A percentile compares a stretch with the other conserved stretches of the same genome.
Conservation (phyloP, 257 asterid genomes). For the Capsicum pubescens region DNA sequence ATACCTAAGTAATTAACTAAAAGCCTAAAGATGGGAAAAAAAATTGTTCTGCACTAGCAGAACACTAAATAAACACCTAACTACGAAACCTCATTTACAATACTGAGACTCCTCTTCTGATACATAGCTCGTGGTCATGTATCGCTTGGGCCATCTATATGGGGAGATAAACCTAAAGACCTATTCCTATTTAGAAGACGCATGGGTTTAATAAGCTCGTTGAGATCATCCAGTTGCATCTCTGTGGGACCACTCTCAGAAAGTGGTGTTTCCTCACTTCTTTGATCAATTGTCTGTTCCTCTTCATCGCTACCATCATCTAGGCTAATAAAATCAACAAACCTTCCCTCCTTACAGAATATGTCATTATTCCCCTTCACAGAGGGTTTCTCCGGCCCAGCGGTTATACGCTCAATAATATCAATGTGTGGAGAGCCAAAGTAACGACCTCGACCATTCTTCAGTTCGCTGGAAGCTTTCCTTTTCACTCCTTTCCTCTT, state of each 20-base stretch:
- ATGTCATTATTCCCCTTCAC: slow-evolving; percentile 50
- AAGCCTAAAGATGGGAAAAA: slow-evolving; percentile 8
- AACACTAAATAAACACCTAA: slow-evolving; percentile 9
- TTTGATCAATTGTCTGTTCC: slow-evolving; percentile 30
- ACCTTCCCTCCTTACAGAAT: slow-evolving; percentile 48
- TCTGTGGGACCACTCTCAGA: slow-evolving; percentile 33
- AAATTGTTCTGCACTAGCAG: slow-evolving; percentile 22
- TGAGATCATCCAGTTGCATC: slow-evolving; percentile 37
- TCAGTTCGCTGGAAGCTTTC: slow-evolving; percentile 51
- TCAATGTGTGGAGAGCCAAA: slow-evolving; percentile 69
- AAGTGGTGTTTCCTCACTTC: slow-evolving; percentile 30
- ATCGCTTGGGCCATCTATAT: slow-evolving; percentile 37
- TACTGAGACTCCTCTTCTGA: slow-evolving; percentile 28
- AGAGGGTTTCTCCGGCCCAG: slow-evolving; percentile 38
- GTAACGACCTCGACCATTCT: slow-evolving; percentile 75
- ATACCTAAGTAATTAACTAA: slow-evolving; percentile 42
- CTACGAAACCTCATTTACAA: slow-evolving; percentile 28
- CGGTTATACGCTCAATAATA: slow-evolving; percentile 40
- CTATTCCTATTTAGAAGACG: slow-evolving; percentile 40
- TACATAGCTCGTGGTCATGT: slow-evolving; percentile 21
- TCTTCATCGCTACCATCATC: slow-evolving; percentile 54
- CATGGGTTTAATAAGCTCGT: slow-evolving; percentile 45
- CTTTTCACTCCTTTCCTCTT: slow-evolving; percentile 53
- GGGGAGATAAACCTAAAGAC: slow-evolving; percentile 35
- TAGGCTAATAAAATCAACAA: slow-evolving; percentile 76